Evolutionary conservation across 2,329 filamentous ascomycete genomes (phyloP).

Genomic region (Ascochyta fabae): DNA sequence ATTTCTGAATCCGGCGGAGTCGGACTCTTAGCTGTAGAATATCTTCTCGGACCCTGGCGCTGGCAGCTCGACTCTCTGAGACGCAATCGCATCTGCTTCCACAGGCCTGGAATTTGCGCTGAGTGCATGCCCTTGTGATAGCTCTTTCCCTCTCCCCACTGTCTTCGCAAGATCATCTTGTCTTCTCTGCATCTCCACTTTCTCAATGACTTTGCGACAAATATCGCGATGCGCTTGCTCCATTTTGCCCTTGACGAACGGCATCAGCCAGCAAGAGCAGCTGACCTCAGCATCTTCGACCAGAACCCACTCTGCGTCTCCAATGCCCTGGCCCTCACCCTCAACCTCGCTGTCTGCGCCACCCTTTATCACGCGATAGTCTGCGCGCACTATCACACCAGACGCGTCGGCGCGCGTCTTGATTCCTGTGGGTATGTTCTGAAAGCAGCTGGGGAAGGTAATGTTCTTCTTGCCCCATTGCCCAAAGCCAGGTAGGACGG

Average conservation of each 20-base stretch:
- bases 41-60: slow-evolving; percentile 31
- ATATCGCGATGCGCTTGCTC: slow-evolving; percentile 43
- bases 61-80: slow-evolving; percentile 17
- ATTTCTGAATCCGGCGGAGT: background rate
- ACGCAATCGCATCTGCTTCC: slow-evolving; percentile 22
- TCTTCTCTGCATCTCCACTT: slow-evolving; percentile 33
- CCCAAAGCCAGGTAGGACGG: slow-evolving; percentile 38
- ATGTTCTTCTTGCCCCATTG: slow-evolving; percentile 41
- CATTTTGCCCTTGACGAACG: slow-evolving; percentile 44
- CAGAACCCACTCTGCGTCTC: slow-evolving; percentile 42
- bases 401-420: slow-evolving; percentile 42
- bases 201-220: slow-evolving; percentile 43
- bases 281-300: slow-evolving; percentile 46
- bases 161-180: slow-evolving; percentile 25
- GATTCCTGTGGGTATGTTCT: slow-evolving; percentile 42
- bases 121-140: background rate
- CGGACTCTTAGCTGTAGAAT: slow-evolving; percentile 21
- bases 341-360: slow-evolving; percentile 36
- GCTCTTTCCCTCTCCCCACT: slow-evolving; percentile 26
- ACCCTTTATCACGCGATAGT: slow-evolving; percentile 40
- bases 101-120: background rate
- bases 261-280: slow-evolving; percentile 47
- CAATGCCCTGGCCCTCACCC: slow-evolving; percentile 42
- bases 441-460: slow-evolving; percentile 41
- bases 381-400: slow-evolving; percentile 40